phyloP scores from a whole-genome alignment of 1,139 yeast species.

The Petasospora fabianii region DNA sequence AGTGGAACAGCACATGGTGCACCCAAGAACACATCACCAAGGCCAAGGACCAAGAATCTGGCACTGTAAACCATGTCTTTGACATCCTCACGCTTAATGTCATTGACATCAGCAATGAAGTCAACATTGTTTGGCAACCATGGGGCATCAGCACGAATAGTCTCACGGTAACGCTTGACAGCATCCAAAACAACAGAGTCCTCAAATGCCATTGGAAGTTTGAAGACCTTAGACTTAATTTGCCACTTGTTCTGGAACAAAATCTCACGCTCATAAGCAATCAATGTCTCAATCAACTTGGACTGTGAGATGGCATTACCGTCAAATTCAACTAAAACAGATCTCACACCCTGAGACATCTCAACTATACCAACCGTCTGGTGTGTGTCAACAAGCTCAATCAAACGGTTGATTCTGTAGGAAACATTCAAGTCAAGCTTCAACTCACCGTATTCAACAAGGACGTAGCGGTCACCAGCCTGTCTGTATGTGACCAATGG shows the following conservation, averaged over 20 bases:
- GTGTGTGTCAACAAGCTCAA: constrained; percentile 63
- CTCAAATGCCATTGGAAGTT: constrained; percentile 94
- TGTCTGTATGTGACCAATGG: constrained; percentile 86
- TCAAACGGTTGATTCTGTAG: constrained; percentile 80
- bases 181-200: constrained; percentile 86
- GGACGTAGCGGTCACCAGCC: constrained; percentile 91
- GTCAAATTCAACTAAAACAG: constrained; percentile 83
- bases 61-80: constrained; percentile 84
- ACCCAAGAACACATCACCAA: constrained; percentile 96
- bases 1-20: constrained; percentile 98
- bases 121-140: constrained; percentile 98
- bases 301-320: constrained; percentile 57
- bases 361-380: constrained; percentile 79
- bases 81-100: constrained; percentile 69
- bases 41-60: constrained; percentile 84
- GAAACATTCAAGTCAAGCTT: constrained; percentile 78
- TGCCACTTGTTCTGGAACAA: constrained; percentile 76
- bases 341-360: constrained; percentile 96
- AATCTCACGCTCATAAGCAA: constrained; percentile 73
- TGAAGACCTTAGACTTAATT: constrained; percentile 76
- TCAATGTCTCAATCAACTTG: constrained; percentile 56
- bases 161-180: constrained; percentile 86
- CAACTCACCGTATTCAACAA: constrained; percentile 91
- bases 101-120: constrained; percentile 85
- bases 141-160: constrained; percentile 89